phyloP scores from a whole-genome alignment of 2,329 filamentous ascomycete species.

The Paramyrothecium sp. region DNA sequence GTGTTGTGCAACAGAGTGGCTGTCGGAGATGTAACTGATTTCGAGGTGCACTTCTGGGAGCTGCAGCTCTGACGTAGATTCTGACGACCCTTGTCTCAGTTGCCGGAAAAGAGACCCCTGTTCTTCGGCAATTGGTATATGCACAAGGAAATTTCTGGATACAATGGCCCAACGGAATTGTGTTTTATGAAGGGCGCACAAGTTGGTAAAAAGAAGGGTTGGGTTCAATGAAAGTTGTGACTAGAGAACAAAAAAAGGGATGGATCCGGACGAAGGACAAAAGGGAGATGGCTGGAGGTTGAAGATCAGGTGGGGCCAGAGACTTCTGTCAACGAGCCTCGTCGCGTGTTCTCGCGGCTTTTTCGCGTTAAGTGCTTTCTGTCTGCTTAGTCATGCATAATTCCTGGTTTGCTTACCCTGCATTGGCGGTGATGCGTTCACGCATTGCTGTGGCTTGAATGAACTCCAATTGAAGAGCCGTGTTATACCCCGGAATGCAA shows the following conservation, averaged over 20 bases:
- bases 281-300: conserved; percentile 2
- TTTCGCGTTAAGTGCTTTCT: conserved; percentile 12
- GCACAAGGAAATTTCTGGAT: no score
- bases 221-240: neutral
- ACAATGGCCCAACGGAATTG: neutral
- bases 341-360: conserved; percentile 10
- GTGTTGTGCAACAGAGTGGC: neutral
- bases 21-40: neutral
- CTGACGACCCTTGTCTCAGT: no score
- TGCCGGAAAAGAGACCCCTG: no score
- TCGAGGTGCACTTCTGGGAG: no score
- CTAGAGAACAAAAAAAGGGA: conserved; percentile 1
- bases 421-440: no score
- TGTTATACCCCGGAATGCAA: no score
- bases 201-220: neutral
- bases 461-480: no score
- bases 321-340: neutral
- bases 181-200: neutral
- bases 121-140: no score
- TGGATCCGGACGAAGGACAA: neutral
- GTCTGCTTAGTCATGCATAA: neutral
- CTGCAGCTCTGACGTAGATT: no score
- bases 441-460: no score
- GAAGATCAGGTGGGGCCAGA: neutral
- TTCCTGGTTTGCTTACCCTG: neutral